Evolutionary conservation across 202 grass and related monocot species (phyloP), one percentile per base, ranked within the genome.

Genomic region (Dendrocalamus latiflorus): DNA sequence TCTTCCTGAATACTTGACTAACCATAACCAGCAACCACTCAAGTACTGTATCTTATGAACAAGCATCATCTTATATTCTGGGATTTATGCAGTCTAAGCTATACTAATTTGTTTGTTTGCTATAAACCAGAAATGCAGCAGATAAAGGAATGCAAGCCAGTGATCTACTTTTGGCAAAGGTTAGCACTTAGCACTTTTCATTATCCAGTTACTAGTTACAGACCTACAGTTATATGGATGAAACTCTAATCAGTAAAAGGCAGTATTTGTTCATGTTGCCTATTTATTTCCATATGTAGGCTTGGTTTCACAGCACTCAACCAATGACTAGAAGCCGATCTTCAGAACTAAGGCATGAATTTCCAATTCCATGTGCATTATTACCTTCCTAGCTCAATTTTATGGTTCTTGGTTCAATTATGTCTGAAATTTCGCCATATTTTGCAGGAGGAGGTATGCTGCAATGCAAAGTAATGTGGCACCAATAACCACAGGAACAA

Each of bases 311-410:
- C 68, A 87, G 89, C 54, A 82, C 73, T 80, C 92, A 94, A 85
- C 92, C 92, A 80, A 94, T 94, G 92, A 91, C 92, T 48, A 86
- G 92, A 89, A 89, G 92, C 76, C 74, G 89, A n/a, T 94, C 92
- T 45, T 94, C 89, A 79, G 89, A 94, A 86, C 30, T 94, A 34
- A 86, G 92, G 92, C 72, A 94, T 45, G 84, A 67, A 24, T 82
- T 65, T 57, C 41, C 30, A 45, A 61, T 75, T 68, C 13, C 43
- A 33, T 61, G 17, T 59, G 33, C 44, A 26, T 14, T 28, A 47
- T 26, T 86, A 39, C 53, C n/a, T 63, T 75, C 8, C 37, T 42
- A 48, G 1, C 70, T 79, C 36, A 38, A 20, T 57, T 64, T 4
- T 49, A 16, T 64, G 43, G n/a, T n/a, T n/a, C 54, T 30, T 71